Percentiles rank a stretch among this genome's conserved stretches.
phyloP scores from a whole-genome alignment of 352 stramenopile species.

The Pythium scleroteichum region DNA sequence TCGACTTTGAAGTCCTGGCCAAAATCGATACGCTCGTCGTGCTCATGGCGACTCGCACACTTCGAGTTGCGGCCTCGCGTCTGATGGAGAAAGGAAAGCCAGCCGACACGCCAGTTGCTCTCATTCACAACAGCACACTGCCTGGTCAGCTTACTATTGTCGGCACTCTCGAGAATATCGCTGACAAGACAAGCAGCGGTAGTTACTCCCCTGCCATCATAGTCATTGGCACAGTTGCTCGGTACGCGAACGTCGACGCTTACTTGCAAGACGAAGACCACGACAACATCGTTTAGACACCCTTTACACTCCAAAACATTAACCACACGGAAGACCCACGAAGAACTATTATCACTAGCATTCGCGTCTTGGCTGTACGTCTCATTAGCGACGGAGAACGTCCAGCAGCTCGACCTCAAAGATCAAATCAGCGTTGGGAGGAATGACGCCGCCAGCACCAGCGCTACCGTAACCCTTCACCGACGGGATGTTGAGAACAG shows the following conservation, averaged over 20 bases:
- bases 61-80: constrained; percentile 41
- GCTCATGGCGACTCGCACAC: constrained; percentile 62
- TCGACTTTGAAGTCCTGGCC: constrained; percentile 55
- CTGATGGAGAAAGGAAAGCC: constrained; percentile 45
- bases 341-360: too few relatives aligned
- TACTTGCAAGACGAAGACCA: constrained; percentile 53
- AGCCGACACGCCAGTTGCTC: constrained; percentile 46
- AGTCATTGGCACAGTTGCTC: constrained; percentile 58
- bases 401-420: constrained; percentile 95
- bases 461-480: constrained; percentile 92
- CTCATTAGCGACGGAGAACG: constrained; percentile 38
- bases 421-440: constrained; percentile 91
- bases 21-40: constrained; percentile 59
- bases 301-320: neutral
- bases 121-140: constrained; percentile 64
- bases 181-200: constrained; percentile 38
- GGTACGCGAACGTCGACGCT: constrained; percentile 53
- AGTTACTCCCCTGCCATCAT: constrained; percentile 79
- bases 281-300: constrained; percentile 26
- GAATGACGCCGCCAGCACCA: constrained; percentile 86
- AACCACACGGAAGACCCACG: too few relatives aligned
- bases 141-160: constrained; percentile 56
- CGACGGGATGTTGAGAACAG: constrained; percentile 87
- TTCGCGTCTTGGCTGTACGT: neutral
- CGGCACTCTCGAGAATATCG: constrained; percentile 53